Evolutionary conservation across 441 rosid genomes (phyloP).

Genomic region (Populus hybrid): DNA sequence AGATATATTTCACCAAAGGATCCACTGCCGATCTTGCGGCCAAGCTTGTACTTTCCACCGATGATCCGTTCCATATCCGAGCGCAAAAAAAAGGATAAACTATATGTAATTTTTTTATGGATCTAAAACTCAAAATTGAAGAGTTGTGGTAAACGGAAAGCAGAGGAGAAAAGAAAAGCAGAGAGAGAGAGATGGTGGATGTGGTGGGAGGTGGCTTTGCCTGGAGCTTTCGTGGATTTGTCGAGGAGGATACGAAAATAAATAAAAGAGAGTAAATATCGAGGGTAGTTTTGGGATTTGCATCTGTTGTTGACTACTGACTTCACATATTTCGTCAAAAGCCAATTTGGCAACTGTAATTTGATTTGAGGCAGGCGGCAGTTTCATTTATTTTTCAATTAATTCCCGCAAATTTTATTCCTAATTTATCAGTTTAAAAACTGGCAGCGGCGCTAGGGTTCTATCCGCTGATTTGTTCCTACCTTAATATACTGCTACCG

Average conservation of each 20-base stretch:
- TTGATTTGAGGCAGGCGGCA: neutral
- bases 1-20: slow-evolving; percentile 91
- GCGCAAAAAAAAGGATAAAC: neutral
- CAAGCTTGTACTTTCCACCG: slow-evolving; percentile 91
- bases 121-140: neutral
- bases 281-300: slow-evolving; percentile 33
- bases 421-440: neutral
- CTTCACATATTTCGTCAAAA: neutral
- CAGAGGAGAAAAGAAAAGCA: neutral
- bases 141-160: neutral
- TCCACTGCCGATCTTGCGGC: slow-evolving; percentile 95
- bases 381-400: neutral
- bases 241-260: neutral
- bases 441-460: neutral
- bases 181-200: neutral
- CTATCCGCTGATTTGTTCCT: neutral
- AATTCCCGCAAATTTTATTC: neutral
- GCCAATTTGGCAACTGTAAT: neutral
- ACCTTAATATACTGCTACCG: neutral
- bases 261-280: neutral
- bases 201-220: neutral
- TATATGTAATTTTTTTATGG: neutral
- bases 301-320: slow-evolving; percentile 21
- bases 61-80: slow-evolving; percentile 69
- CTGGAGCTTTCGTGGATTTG: neutral